These are phyloP conservation scores for Scheffersomyces lignosus DNA, from an alignment of 805 yeast species.

Conservation along the genomic window DNA sequence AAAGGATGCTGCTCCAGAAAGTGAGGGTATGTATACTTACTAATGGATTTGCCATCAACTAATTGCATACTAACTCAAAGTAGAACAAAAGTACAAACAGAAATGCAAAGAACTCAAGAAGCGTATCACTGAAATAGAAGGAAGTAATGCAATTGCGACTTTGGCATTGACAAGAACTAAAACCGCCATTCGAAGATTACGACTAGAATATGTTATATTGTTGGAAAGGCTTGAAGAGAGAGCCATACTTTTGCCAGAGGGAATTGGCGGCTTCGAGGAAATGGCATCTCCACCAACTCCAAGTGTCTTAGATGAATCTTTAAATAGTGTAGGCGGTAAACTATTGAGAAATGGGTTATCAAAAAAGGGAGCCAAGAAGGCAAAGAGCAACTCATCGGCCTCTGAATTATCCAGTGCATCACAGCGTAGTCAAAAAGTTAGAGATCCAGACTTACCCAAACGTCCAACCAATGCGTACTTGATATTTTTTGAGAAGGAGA, in stretches of 20 bases:
- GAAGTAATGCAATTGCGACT: constrained; percentile 72
- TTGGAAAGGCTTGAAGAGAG: constrained; percentile 75
- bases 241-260: constrained; percentile 32
- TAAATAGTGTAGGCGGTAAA: constrained; percentile 15
- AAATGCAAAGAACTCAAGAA: constrained; percentile 72
- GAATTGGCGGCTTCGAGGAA: constrained; percentile 26
- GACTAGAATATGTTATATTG: constrained; percentile 79
- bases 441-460: constrained; percentile 86
- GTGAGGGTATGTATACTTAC: constrained; percentile 35
- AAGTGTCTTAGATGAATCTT: constrained; percentile 30
- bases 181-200: constrained; percentile 69
- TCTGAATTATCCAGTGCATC: constrained; percentile 4
- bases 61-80: background rate
- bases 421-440: constrained; percentile 35
- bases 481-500: constrained; percentile 83
- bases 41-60: background rate
- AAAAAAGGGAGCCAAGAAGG: constrained; percentile 18
- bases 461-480: constrained; percentile 89
- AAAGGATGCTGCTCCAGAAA: constrained; percentile 35
- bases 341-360: constrained; percentile 7
- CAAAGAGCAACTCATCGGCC: constrained; percentile 11
- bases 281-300: constrained; percentile 45
- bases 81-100: constrained; percentile 48
- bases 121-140: constrained; percentile 71
- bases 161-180: constrained; percentile 77